phyloP scores from a whole-genome alignment of 2,329 filamentous ascomycete species.

The Tolypocladium cylindrosporum region DNA sequence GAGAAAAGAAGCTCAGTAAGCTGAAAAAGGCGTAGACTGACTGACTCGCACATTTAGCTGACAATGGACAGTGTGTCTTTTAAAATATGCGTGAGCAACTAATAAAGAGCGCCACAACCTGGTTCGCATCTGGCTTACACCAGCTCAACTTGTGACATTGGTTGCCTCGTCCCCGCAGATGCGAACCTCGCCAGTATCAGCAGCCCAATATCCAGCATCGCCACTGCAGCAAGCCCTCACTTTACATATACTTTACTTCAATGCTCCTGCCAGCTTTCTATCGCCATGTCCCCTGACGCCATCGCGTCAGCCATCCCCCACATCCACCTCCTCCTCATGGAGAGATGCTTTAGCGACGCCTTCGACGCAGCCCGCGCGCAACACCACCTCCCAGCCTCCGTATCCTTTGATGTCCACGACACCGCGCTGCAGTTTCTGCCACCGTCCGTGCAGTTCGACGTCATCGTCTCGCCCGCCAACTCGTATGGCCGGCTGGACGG shows the following conservation, averaged over 20 bases:
- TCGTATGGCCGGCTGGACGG: constrained; percentile 44
- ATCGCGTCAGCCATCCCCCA: constrained; percentile 2
- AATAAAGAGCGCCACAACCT: background rate
- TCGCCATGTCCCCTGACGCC: background rate
- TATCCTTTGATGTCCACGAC: constrained; percentile 25
- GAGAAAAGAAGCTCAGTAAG: too few relatives aligned
- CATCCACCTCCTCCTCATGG: constrained; percentile 9
- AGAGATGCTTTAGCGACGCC: constrained; percentile 20
- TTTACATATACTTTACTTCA: too few relatives aligned
- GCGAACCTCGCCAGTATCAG: background rate
- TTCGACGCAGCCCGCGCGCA: constrained; percentile 24
- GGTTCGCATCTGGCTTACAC: background rate
- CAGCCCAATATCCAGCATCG: background rate
- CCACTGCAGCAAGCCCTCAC: background rate
- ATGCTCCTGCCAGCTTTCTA: background rate
- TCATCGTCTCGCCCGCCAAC: constrained; percentile 44
- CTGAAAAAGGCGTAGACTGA: too few relatives aligned
- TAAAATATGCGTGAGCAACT: background rate
- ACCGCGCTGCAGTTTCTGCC: constrained; percentile 27
- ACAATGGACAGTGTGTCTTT: too few relatives aligned
- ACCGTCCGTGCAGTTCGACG: constrained; percentile 27
- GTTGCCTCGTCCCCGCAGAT: background rate
- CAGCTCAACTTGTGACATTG: background rate
- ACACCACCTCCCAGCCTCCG: constrained; percentile 18
- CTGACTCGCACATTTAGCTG: too few relatives aligned